A percentile compares a stretch with the other conserved stretches of the same genome.
Conservation (phyloP, 2,329 filamentous ascomycete species). For the Xylariales sp. region DNA sequence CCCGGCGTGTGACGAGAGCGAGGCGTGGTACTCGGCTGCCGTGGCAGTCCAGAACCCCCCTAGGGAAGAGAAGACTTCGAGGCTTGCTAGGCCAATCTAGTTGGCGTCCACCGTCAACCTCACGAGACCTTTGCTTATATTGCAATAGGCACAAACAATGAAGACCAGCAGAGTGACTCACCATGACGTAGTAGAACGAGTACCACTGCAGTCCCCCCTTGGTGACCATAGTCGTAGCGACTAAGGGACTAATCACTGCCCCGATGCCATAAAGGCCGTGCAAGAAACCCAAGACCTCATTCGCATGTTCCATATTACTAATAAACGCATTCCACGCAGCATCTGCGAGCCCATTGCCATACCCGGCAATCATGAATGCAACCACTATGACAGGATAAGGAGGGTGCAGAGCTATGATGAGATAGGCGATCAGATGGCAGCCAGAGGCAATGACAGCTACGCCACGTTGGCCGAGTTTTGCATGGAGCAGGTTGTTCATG, state of each 20-base stretch:
- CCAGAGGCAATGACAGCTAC: slow-evolving; percentile 56
- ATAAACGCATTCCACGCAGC: slow-evolving; percentile 51
- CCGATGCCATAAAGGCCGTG: slow-evolving; percentile 67
- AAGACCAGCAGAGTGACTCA: slow-evolving; percentile 27
- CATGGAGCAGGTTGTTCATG: slow-evolving; percentile 38
- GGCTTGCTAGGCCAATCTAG: slow-evolving; percentile 46
- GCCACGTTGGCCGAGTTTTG: slow-evolving; percentile 56
- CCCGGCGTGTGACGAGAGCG: slow-evolving; percentile 21
- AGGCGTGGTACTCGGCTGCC: slow-evolving; percentile 46
- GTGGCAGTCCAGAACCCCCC: slow-evolving; percentile 56
- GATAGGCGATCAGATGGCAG: slow-evolving; percentile 60
- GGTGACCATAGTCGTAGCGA: slow-evolving; percentile 67
- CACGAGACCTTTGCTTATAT: too few species aligned
- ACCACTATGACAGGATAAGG: slow-evolving; percentile 63
- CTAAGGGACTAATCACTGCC: slow-evolving; percentile 62
- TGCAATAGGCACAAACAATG: too few species aligned
- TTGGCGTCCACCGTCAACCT: too few species aligned
- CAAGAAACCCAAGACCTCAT: slow-evolving; percentile 64
- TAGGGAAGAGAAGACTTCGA: slow-evolving; percentile 48
- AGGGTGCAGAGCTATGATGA: slow-evolving; percentile 59
- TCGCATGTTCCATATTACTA: slow-evolving; percentile 64
- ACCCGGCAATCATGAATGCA: slow-evolving; percentile 61
- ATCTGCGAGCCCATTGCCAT: slow-evolving; percentile 64
- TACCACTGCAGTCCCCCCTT: slow-evolving; percentile 61
- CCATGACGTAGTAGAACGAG: slow-evolving; percentile 71